phyloP scores from a whole-genome alignment of 2,329 filamentous ascomycete species.

The Verticillium alfalfae region DNA sequence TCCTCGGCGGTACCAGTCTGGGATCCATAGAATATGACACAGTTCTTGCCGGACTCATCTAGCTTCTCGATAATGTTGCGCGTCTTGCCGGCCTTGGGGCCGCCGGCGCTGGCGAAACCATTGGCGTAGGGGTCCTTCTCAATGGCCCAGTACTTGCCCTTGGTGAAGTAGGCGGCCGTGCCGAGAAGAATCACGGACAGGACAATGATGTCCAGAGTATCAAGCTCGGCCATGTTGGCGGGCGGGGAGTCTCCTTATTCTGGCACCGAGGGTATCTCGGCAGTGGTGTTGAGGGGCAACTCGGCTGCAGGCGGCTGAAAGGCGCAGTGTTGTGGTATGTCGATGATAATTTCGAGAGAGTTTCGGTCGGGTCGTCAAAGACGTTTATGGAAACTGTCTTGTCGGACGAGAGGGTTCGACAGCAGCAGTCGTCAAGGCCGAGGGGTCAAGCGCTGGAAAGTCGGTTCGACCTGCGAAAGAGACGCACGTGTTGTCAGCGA shows the following conservation, averaged over 20 bases:
- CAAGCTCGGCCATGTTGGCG: constrained; percentile 81
- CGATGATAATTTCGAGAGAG: background rate
- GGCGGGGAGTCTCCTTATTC: background rate
- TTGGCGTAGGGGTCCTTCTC: constrained; percentile 83
- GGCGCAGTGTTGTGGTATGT: background rate
- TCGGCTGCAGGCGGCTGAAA: background rate
- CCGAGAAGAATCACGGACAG: constrained; percentile 79
- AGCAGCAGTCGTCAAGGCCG: background rate
- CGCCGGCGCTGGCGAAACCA: constrained; percentile 64
- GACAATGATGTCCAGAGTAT: constrained; percentile 92
- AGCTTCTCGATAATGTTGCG: constrained; percentile 93
- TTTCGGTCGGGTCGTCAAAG: background rate
- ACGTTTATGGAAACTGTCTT: background rate
- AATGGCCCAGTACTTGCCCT: constrained; percentile 89
- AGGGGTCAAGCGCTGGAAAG: background rate
- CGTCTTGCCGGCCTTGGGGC: constrained; percentile 74
- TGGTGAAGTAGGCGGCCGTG: constrained; percentile 94
- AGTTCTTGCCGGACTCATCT: constrained; percentile 94
- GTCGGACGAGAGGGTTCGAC: background rate
- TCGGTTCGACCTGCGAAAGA: background rate
- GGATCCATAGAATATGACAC: constrained; percentile 96
- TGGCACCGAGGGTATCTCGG: background rate
- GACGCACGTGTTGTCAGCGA: background rate
- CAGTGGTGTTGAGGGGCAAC: background rate
- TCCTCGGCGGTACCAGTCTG: constrained; percentile 98